phyloP scores from a whole-genome alignment of 306 rosid genomes.

The Datisca glomerata region DNA sequence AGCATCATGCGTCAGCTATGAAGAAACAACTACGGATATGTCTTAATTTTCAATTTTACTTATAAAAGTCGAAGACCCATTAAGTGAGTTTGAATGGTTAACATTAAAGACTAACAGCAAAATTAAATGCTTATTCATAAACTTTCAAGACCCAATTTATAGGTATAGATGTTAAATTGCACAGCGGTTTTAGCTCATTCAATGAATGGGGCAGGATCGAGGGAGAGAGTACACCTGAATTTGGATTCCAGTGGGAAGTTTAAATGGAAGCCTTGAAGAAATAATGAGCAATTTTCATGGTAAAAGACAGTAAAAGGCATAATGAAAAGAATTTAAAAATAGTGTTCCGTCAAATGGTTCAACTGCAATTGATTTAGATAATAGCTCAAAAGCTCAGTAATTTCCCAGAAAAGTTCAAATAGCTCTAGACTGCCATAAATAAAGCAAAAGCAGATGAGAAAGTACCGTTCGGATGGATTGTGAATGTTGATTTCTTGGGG shows the following conservation, averaged over 20 bases:
- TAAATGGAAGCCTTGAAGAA: too few species aligned
- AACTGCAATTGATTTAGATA: neutral
- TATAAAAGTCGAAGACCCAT: neutral
- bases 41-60: neutral
- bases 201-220: too few species aligned
- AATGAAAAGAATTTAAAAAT: neutral
- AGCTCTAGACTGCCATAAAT: too few species aligned
- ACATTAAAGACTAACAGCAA: neutral
- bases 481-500: constrained; percentile 7
- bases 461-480: constrained; percentile 9
- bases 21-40: constrained; percentile 1
- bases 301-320: neutral
- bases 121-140: neutral
- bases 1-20: constrained; percentile 6
- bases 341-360: neutral
- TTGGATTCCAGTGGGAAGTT: too few species aligned
- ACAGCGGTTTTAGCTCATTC: too few species aligned
- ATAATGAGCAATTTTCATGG: too few species aligned
- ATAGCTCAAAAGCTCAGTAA: neutral
- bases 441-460: constrained; percentile 19
- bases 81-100: neutral
- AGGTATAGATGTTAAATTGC: too few species aligned
- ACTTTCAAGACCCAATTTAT: neutral
- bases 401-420: neutral
- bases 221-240: too few species aligned